Evolutionary conservation across 83 land plant genomes (phyloP), one percentile per base, ranked within the genome.

Genomic region (Diphasiastrum complanatum): DNA sequence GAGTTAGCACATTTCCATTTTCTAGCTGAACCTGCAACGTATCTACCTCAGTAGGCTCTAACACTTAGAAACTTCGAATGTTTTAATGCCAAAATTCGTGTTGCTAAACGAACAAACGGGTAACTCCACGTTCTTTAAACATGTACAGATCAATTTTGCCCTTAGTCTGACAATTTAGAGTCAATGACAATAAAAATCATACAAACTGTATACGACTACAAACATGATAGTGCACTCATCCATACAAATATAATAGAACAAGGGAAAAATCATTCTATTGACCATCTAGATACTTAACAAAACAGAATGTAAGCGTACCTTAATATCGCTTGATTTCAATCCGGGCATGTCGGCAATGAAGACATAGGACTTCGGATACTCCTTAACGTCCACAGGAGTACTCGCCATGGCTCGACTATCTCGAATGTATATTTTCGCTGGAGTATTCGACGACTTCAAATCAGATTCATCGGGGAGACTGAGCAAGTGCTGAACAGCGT

Each of bases 281-380:
- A n/a, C n/a, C n/a, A n/a, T n/a, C n/a, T n/a, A n/a, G n/a, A n/a
- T n/a, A n/a, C n/a, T n/a, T n/a, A n/a, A n/a, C n/a, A n/a, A n/a
- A n/a, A n/a, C n/a, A n/a, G n/a, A n/a, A n/a, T n/a, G n/a, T n/a
- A n/a, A n/a, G n/a, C n/a, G n/a, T 30, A 62, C 71, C 49, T 70
- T 75, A 65, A 60, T 75, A 38, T 69, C 66, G 29, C 51, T 48
- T 45, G 63, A 49, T 45, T 74, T 78, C 10, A 78, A 46, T 18
- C 79, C 75, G 5, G 81, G 81, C 79, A 75, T 75, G 63, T 78
- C 79, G 61, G 68, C 29, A 34, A 67, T 27, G 60, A 78, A 75
- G 31, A 60, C 62, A 55, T 63, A 69, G 19, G 73, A 50, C 30
- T 49, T 26, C 1, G 69, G 70, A 19, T 51, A 60, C 64, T 78